Evolutionary conservation across 306 rosid species (phyloP).

Genomic region (Cicer bijugum): DNA sequence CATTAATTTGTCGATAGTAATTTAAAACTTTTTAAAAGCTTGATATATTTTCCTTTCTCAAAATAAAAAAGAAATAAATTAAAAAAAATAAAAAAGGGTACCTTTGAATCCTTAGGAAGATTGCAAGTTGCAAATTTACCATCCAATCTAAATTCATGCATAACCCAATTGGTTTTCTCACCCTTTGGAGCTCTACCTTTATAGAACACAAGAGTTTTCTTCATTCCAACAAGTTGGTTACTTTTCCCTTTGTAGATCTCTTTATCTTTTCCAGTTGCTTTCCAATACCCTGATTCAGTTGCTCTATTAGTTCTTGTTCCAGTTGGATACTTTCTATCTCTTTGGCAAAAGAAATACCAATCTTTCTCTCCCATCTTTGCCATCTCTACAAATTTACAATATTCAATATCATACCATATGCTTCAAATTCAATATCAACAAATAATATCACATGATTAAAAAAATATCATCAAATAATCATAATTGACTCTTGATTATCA

Average conservation of each 20-base stretch:
- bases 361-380: slow-evolving; percentile 97
- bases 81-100: neutral
- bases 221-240: slow-evolving; percentile 75
- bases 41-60: neutral
- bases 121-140: slow-evolving; percentile 52
- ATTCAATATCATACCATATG: neutral
- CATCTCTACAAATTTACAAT: slow-evolving; percentile 55
- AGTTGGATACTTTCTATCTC: slow-evolving; percentile 87
- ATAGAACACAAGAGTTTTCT: slow-evolving; percentile 91
- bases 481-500: neutral
- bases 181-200: slow-evolving; percentile 93
- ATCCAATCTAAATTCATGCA: slow-evolving; percentile 86
- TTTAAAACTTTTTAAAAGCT: neutral
- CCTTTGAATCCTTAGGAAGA: slow-evolving; percentile 65
- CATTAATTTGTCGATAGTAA: neutral
- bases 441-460: neutral
- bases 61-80: neutral
- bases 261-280: slow-evolving; percentile 92
- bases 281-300: slow-evolving; percentile 87
- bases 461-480: neutral
- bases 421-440: no score
- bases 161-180: slow-evolving; percentile 85
- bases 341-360: slow-evolving; percentile 82
- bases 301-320: slow-evolving; percentile 90
- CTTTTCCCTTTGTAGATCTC: slow-evolving; percentile 68